Evolutionary conservation across 1,284 basidiomycete genomes (phyloP), one percentile per base, ranked within the genome.

Genomic region (Bondarzewia mesenterica): DNA sequence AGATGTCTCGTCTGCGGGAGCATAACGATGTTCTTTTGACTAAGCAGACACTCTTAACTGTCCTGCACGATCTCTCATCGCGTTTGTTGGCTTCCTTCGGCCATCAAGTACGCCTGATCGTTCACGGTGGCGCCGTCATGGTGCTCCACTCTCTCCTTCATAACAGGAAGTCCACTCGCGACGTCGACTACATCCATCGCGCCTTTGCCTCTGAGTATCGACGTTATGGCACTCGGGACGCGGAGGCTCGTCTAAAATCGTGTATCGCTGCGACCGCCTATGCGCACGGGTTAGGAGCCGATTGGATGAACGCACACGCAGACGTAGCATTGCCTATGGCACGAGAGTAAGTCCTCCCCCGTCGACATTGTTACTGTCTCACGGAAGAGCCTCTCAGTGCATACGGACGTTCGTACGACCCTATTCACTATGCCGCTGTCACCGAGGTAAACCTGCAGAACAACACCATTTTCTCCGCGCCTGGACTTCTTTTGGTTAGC

Each of bases 301-400:
- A 85, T 59, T 85, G 82, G 82, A 82, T 85, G 81, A 85, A 85
- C 50, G 72, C 76, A 3, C 77, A 81, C 55, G 77, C 82, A 0
- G 82, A 85, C 57, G 70, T 80, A 8, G 78, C 80, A 1, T 66
- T 85, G 40, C 82, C 82, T 12, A 73, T 78, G 71, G 72, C 75
- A 14, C 61, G 60, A 52, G 75, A 80, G 81, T 84, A 58, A 64
- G 81, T 74, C 22, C 27, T 12, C 29, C 43, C 29, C 29, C 37
- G 22, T 44, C 12, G 36, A 5, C 47, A 12, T 26, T 18, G 21
- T 7, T 27, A 4, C 42, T 10, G 15, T 36, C 38, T 43, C 18
- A 41, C 37, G 46, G 18, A 7, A 26, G 1, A 42, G 2, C 42
- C 26, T 23, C 44, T 37, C 57, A 74, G 72, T 42, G 56, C 62